A percentile compares a stretch with the other conserved stretches of the same genome.
Evolutionary conservation across 2,329 filamentous ascomycete genomes (phyloP).

Genomic region (Scleromitrula shiraiana): DNA sequence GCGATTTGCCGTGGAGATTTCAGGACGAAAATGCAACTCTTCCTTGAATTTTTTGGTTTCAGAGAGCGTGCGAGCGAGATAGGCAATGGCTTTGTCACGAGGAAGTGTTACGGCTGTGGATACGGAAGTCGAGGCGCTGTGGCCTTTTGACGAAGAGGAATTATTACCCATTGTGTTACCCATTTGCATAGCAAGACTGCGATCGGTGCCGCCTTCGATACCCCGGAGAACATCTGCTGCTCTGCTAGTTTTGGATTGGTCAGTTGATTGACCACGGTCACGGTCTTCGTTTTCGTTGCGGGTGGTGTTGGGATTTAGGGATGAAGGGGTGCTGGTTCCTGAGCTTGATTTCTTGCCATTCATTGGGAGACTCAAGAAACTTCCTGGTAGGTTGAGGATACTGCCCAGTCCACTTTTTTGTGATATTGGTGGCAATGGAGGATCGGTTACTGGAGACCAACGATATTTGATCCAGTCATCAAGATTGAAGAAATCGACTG

Average conservation of each 20-base stretch:
- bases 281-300: constrained; percentile 22
- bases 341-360: constrained; percentile 21
- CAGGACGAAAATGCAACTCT: constrained; percentile 56
- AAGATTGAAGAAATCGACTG: constrained; percentile 74
- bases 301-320: constrained; percentile 12
- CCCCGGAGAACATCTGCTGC: constrained; percentile 22
- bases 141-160: constrained; percentile 17
- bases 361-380: constrained; percentile 27
- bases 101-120: constrained; percentile 29
- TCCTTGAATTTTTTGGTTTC: constrained; percentile 68
- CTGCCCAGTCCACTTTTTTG: constrained; percentile 33
- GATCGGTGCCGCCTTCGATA: constrained; percentile 22
- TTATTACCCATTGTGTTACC: constrained; percentile 13
- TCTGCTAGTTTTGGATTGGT: constrained; percentile 21
- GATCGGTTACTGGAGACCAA: constrained; percentile 67
- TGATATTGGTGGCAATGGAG: constrained; percentile 48
- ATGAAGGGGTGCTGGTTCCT: constrained; percentile 7
- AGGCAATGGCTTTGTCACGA: constrained; percentile 40
- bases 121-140: constrained; percentile 23
- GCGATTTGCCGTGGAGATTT: constrained; percentile 53
- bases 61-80: constrained; percentile 67
- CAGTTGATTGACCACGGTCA: constrained; percentile 6
- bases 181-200: constrained; percentile 26
- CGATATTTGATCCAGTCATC: constrained; percentile 73
- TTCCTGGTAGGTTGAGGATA: constrained; percentile 27